These are phyloP conservation scores for Colletotrichum sp. DNA, from an alignment of 2,329 filamentous ascomycete genomes.

Conservation along the genomic window DNA sequence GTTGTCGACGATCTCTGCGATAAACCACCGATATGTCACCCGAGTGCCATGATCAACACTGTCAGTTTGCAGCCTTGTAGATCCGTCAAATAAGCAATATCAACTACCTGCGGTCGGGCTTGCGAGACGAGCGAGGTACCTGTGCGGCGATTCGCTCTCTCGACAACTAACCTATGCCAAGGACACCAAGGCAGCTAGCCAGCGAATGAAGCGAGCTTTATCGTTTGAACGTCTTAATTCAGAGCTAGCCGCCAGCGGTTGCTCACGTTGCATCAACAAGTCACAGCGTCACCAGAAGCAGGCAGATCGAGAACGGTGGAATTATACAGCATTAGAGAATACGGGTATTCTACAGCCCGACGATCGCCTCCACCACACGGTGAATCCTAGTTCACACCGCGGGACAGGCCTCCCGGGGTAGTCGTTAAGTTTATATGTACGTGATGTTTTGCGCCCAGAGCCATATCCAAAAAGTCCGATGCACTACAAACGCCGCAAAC, in stretches of 20 bases:
- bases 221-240: not conserved
- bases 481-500: slow-evolving; percentile 1
- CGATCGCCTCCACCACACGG: slow-evolving; percentile 17
- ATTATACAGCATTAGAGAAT: slow-evolving; percentile 45
- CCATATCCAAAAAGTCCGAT: slow-evolving; percentile 14
- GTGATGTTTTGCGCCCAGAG: slow-evolving; percentile 14
- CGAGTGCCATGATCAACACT: not conserved
- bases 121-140: not conserved
- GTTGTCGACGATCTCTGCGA: not conserved
- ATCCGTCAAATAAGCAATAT: not conserved
- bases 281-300: not conserved
- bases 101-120: not conserved
- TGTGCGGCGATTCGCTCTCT: not conserved
- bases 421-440: slow-evolving; percentile 17
- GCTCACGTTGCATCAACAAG: not conserved
- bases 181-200: not conserved
- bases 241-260: not conserved
- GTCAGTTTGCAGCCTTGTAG: not conserved
- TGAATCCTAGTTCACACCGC: slow-evolving; percentile 17
- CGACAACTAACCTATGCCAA: not conserved
- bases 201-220: not conserved
- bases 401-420: slow-evolving; percentile 17
- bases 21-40: not conserved
- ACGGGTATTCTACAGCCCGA: slow-evolving; percentile 25
- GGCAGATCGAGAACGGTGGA: slow-evolving; percentile 19